phyloP scores from a whole-genome alignment of 768 basidiomycete genomes.

The Lepiota brunneoincarnata region DNA sequence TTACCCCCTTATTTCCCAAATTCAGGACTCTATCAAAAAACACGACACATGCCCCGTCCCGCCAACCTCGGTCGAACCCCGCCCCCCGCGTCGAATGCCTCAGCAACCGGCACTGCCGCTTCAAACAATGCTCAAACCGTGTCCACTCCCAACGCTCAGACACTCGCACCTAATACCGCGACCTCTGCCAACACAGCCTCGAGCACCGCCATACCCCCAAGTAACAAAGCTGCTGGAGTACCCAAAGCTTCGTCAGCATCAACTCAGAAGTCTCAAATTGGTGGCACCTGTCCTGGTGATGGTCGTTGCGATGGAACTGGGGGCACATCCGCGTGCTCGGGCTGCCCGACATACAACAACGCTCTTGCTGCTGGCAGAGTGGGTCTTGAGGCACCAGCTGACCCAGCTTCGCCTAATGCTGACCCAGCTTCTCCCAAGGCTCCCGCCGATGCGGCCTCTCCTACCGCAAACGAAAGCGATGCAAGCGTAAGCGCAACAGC shows the following conservation, averaged over 20 bases:
- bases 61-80: slow-evolving; percentile 49
- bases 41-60: slow-evolving; percentile 73
- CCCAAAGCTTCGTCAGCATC: slow-evolving; percentile 14
- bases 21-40: slow-evolving; percentile 84
- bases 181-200: slow-evolving; percentile 6
- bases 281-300: slow-evolving; percentile 95
- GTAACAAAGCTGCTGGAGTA: not conserved
- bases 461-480: slow-evolving; percentile 32
- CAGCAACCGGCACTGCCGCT: not conserved
- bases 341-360: slow-evolving; percentile 98
- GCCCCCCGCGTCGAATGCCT: slow-evolving; percentile 17
- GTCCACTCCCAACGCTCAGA: slow-evolving; percentile 1
- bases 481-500: slow-evolving; percentile 24
- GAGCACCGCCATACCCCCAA: slow-evolving; percentile 5
- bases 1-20: slow-evolving; percentile 19
- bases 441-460: slow-evolving; percentile 13
- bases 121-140: slow-evolving; percentile 10
- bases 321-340: slow-evolving; percentile 87
- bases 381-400: slow-evolving; percentile 17
- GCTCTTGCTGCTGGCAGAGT: slow-evolving; percentile 48
- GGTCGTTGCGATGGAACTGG: slow-evolving; percentile 98
- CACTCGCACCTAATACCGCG: not conserved
- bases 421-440: slow-evolving; percentile 12
- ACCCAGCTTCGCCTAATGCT: slow-evolving; percentile 14
- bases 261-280: slow-evolving; percentile 19